A percentile compares a stretch with the other conserved stretches of the same genome.
phyloP scores from a whole-genome alignment of 441 rosid species.

The Brassica balearica region DNA sequence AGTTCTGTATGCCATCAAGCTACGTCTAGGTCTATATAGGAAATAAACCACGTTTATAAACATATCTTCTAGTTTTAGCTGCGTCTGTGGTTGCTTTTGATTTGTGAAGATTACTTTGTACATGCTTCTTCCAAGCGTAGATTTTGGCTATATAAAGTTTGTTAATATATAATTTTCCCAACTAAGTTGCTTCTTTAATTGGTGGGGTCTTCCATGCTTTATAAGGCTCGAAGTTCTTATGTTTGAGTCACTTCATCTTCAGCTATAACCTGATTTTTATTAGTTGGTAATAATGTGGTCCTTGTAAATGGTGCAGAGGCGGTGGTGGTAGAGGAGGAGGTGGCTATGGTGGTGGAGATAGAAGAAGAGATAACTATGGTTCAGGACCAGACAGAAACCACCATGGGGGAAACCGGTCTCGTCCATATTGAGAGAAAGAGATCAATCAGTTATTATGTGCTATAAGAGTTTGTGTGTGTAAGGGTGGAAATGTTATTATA shows the following conservation, averaged over 20 bases:
- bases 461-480: slow-evolving; percentile 39
- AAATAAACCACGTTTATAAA: neutral
- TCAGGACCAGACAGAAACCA: slow-evolving; percentile 89
- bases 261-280: neutral
- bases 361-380: slow-evolving; percentile 77
- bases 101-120: neutral
- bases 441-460: slow-evolving; percentile 26
- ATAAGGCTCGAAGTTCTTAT: neutral
- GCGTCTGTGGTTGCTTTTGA: slow-evolving; percentile 12
- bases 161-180: slow-evolving; percentile 1
- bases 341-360: slow-evolving; percentile 76
- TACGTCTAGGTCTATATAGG: neutral
- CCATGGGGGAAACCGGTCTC: slow-evolving; percentile 88
- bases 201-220: slow-evolving; percentile 7
- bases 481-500: slow-evolving; percentile 27
- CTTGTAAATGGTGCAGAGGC: slow-evolving; percentile 49
- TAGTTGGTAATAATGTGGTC: slow-evolving; percentile 21
- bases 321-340: slow-evolving; percentile 58
- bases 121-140: neutral
- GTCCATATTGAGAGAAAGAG: slow-evolving; percentile 76
- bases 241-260: neutral
- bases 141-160: neutral
- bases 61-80: neutral
- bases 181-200: slow-evolving; percentile 7
- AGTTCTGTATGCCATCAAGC: neutral